Evolutionary conservation across 2,329 filamentous ascomycete genomes (phyloP), one percentile per base, ranked within the genome.

Genomic region (Epichloe glyceriae): DNA sequence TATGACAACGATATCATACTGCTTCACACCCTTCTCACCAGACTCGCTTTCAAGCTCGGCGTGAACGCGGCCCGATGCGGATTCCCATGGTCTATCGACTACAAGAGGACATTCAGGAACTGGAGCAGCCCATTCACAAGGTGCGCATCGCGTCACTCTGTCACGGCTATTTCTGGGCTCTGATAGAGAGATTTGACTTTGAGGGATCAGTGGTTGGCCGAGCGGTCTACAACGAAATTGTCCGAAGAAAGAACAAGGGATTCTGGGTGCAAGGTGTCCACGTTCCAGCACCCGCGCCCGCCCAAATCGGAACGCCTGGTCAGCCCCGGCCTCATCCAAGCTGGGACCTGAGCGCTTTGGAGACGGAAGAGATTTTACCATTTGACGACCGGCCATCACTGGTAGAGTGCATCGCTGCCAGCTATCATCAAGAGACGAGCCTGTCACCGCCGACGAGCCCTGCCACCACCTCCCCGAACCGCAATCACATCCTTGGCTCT

Each of bases 21-120:
- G 14, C 71, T 95, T 8, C 88, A 95, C 61, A 73, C 88, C 3
- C 73, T 96, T 11, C 75, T 95, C 38, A 73, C 80, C 11, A 86
- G 79, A 50, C 73, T 95, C n/a, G 78, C 88, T 8, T 75, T 80
- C 52, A 82, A 81, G 51, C 74, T 96, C 1, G 90, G 91, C 4
- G 80, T 95, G 47, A 95, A 96, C 62, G 85, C 88, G 15, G 78
- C 78, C 5, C 79, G 84, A 52, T 85, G 79, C 59, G 88, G 0
- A 67, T 96, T 38, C 88, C 90, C 2, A 95, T 96, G 89, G 77
- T 95, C 11, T 82, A 94, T 64, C 80, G 85, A 44, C 75, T 97
- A 1, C 90, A 96, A 64, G 88, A 95, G 60, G 88, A 93, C 55
- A 85, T 93, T 34, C 75, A 80, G 50, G 76, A 79, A 7, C 73